Percentiles rank a stretch among this genome's conserved stretches.
phyloP scores from a whole-genome alignment of 129 eudicot genomes.

The Lactuca sativa region DNA sequence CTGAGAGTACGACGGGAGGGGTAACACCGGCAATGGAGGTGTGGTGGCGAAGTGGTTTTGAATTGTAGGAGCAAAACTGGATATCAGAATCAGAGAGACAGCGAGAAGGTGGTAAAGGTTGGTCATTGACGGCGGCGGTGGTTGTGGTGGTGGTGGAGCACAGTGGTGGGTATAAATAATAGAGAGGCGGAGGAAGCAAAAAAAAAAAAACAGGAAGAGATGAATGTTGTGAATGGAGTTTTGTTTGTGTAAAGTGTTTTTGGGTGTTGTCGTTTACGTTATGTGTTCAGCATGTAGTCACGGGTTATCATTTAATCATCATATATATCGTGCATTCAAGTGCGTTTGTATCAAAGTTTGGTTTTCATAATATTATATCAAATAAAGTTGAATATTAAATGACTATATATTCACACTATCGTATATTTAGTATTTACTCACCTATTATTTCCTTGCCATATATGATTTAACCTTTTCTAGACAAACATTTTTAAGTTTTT shows the following conservation, averaged over 20 bases:
- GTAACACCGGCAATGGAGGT: slow-evolving; percentile 76
- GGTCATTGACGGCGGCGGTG: slow-evolving; percentile 31
- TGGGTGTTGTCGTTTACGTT: slow-evolving; percentile 37
- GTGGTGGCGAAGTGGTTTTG: slow-evolving; percentile 41
- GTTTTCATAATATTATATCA: neutral
- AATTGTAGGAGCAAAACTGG: slow-evolving; percentile 29
- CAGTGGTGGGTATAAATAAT: slow-evolving; percentile 28
- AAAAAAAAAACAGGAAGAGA: slow-evolving; percentile 25
- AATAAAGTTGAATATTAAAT: neutral
- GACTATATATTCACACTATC: too few species aligned
- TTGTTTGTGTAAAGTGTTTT: slow-evolving; percentile 38
- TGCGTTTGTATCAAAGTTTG: neutral
- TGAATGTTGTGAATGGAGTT: slow-evolving; percentile 36
- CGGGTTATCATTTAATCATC: slow-evolving; percentile 32
- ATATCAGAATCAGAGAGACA: slow-evolving; percentile 23
- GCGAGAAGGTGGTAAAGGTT: slow-evolving; percentile 15
- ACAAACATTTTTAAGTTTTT: neutral
- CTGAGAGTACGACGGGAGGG: slow-evolving; percentile 76
- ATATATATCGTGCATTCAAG: neutral
- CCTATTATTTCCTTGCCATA: too few species aligned
- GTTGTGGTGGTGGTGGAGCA: neutral
- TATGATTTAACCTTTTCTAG: neutral
- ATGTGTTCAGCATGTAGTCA: slow-evolving; percentile 33
- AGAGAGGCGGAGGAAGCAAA: slow-evolving; percentile 15
- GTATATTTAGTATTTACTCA: too few species aligned